Evolutionary conservation across 2,329 filamentous ascomycete species (phyloP).

Genomic region (Fusarium coicis): DNA sequence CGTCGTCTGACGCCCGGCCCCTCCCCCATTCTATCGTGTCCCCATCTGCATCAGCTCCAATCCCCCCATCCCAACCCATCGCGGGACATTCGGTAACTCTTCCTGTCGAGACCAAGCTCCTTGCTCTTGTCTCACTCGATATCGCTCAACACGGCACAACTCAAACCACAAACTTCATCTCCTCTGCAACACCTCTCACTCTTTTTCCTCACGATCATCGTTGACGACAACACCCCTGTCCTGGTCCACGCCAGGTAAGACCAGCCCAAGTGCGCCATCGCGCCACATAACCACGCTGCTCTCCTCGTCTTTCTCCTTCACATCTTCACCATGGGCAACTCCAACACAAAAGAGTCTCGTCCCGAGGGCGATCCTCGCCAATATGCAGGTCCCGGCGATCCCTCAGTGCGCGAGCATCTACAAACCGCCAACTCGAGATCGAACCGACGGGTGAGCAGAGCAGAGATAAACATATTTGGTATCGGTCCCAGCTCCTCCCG

Average conservation of each 20-base stretch:
- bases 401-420: conserved; percentile 38
- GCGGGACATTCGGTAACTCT: conserved; percentile 38
- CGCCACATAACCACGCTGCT: conserved; percentile 21
- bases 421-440: conserved; percentile 35
- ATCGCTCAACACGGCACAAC: conserved; percentile 18
- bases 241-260: conserved; percentile 16
- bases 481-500: conserved; percentile 53
- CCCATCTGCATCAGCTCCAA: neutral
- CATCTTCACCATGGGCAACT: conserved; percentile 52
- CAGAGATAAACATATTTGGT: conserved; percentile 60
- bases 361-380: conserved; percentile 41
- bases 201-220: neutral
- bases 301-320: conserved; percentile 11
- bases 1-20: conserved; percentile 42
- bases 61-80: conserved; percentile 8
- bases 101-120: conserved; percentile 27
- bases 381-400: conserved; percentile 36
- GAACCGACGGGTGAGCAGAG: conserved; percentile 51
- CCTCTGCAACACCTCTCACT: neutral
- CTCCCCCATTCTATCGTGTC: conserved; percentile 23
- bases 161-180: neutral
- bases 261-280: conserved; percentile 31
- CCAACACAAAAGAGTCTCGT: conserved; percentile 54
- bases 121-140: conserved; percentile 4
- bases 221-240: conserved; percentile 2